Evolutionary conservation across 306 rosid genomes (phyloP), one percentile per base, ranked within the genome.

Genomic region (Acacia melanoxylon): DNA sequence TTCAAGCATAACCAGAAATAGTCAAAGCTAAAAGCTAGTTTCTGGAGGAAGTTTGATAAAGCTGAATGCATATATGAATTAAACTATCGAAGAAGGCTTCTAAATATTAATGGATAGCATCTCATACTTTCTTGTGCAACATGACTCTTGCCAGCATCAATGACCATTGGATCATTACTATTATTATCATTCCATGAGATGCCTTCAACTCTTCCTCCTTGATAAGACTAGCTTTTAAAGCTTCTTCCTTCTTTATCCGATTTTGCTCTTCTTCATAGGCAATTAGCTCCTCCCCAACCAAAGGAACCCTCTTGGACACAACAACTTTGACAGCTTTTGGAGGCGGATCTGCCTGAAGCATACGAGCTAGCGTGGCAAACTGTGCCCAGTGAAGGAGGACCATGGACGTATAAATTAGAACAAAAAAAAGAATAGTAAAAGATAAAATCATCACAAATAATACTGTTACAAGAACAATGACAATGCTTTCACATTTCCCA

Each of bases 271-370:
- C 98, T 86, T 95, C 99, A 82, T 95, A 93, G 69, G 97, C 97
- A 88, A 93, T 83, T 59, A 93, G 94, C 84, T 95, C 99, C 17
- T 95, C 97, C 33, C 99, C 99, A 68, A 90, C 91, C 88, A 95
- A 91, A 84, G 97, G 98, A 85, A 95, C 95, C 78, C 98, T 93
- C 90, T 89, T 91, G 82, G 99, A 95, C 91, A 95, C 88, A 14
- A 88, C 83, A 68, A 95, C 96, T 84, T 95, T 95, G 85, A 93
- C 99, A 78, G 99, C 99, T 88, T 95, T 95, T 78, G 99, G 99
- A 80, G 99, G 97, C 12, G 98, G 99, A 83, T 92, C 98, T 66
- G 97, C 94, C 82, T 95, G 99, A 83, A 95, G 99, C 90, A 93
- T 92, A 71, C 94, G 99, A 82, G 98, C 99, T 89, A 93, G 90